Percentiles rank a stretch among this genome's conserved stretches.
Conservation (phyloP, 2,329 filamentous ascomycete genomes). For the Sporothrix brunneoviolacea region DNA sequence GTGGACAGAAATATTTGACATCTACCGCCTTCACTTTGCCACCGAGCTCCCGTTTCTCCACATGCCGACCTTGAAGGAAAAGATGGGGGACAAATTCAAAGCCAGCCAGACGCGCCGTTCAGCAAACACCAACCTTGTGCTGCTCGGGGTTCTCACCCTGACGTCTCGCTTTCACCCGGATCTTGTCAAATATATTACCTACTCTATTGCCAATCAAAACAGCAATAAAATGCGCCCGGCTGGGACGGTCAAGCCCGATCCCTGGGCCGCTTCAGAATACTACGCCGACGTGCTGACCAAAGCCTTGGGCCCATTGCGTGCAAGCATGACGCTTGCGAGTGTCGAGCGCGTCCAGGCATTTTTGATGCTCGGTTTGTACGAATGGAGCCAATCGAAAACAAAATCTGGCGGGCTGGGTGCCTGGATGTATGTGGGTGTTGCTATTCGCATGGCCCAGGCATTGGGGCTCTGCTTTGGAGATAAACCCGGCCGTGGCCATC, state of each 20-base stretch:
- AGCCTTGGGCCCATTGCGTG: constrained; percentile 42
- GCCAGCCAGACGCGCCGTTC: constrained; percentile 25
- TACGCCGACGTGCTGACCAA: constrained; percentile 54
- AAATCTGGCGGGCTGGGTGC: constrained; percentile 48
- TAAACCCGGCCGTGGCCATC: constrained; percentile 18
- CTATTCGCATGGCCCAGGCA: constrained; percentile 57
- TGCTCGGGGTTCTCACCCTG: constrained; percentile 61
- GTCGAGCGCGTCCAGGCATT: constrained; percentile 60
- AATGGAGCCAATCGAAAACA: constrained; percentile 58
- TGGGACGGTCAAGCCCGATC: constrained; percentile 36
- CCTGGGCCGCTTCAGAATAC: constrained; percentile 54
- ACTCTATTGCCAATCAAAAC: constrained; percentile 27
- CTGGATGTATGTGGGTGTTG: constrained; percentile 60
- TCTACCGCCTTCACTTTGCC: constrained; percentile 65
- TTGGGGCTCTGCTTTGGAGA: constrained; percentile 56
- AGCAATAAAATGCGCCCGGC: constrained; percentile 29
- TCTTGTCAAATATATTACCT: constrained; percentile 48
- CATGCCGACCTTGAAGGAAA: constrained; percentile 53
- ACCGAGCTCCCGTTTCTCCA: constrained; percentile 68
- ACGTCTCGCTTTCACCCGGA: constrained; percentile 62
- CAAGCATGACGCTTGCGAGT: constrained; percentile 43
- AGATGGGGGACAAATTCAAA: constrained; percentile 36
- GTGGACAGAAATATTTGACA: constrained; percentile 63
- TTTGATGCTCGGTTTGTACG: constrained; percentile 65
- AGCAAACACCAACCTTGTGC: constrained; percentile 43